Evolutionary conservation across 768 basidiomycete species (phyloP), one percentile per base, ranked within the genome.

Genomic region (Suillus discolor): DNA sequence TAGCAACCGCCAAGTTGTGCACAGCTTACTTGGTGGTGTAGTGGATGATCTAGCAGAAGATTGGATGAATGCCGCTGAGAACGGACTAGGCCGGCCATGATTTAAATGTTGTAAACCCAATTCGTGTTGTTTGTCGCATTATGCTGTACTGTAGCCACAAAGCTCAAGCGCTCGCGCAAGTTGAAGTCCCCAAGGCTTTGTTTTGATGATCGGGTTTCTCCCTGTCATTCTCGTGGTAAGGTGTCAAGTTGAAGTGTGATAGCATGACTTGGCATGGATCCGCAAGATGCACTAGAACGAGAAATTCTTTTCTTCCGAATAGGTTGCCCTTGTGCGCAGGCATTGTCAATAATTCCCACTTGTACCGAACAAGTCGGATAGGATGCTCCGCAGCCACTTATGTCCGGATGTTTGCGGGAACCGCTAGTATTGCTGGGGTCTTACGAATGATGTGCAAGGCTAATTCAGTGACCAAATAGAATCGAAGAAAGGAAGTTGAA

Each of bases 1-100:
- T 0, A 79, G 74, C 59, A 77, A 91, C 68, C 71, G 78, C 0
- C 67, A 66, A n/a, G 71, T 73, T 0, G 87, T 95, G 5, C 77
- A 77, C 2, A 70, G 67, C 5, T 74, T 86, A 44, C 81, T 96
- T n/a, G 75, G 77, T 5, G 73, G 72, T 49, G 88, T 92, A 0
- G 83, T 91, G 3, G 74, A 78, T 47, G 89, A 91, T 67, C 77
- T 96, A 12, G 83, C 84, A 20, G 76, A 80, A 23, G 79, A 81
- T 18, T 96, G 94, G 94, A 81, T 96, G 76, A 83, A 90, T 72
- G 86, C 85, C 20, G 74, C 80, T 47, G 84, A 87, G 73, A 80
- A 89, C 67, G 69, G 73, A 39, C 79, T 87, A 2, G 80, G 75
- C 47, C 71, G 67, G 31, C 77, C 81, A 15, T 78, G 59, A 73